A percentile compares a stretch with the other conserved stretches of the same genome.
phyloP scores from a whole-genome alignment of 805 yeast species.

The Nakazawaea ishiwadae region DNA sequence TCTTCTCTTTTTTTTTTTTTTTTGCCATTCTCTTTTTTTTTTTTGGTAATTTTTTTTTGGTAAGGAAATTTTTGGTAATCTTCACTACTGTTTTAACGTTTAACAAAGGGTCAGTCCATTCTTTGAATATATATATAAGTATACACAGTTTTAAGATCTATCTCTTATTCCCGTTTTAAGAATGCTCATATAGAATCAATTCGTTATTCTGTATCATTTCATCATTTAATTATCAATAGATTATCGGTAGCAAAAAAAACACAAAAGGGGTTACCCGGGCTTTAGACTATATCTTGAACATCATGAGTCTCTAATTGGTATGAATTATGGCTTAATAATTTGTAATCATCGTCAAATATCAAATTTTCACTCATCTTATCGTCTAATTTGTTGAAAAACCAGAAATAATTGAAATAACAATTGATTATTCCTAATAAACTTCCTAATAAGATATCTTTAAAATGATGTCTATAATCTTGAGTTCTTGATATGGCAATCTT shows the following conservation, averaged over 20 bases:
- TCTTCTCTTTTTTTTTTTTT: neutral
- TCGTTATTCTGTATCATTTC: too few relatives aligned
- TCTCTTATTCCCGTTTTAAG: too few relatives aligned
- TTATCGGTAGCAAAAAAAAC: neutral
- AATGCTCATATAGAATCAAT: too few relatives aligned
- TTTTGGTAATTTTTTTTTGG: too few relatives aligned
- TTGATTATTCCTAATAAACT: slow-evolving; percentile 52
- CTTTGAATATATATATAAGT: too few relatives aligned
- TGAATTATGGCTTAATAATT: neutral
- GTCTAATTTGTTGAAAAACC: slow-evolving; percentile 15
- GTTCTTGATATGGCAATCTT: slow-evolving; percentile 78
- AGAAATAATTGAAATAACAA: slow-evolving; percentile 32
- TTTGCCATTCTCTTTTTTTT: too few relatives aligned
- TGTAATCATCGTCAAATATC: slow-evolving; percentile 5
- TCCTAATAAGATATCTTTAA: slow-evolving; percentile 74
- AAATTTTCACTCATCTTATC: slow-evolving; percentile 1
- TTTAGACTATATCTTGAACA: neutral
- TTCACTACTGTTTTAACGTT: too few relatives aligned
- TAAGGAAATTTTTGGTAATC: too few relatives aligned
- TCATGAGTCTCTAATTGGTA: slow-evolving; percentile 1
- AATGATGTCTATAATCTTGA: slow-evolving; percentile 89
- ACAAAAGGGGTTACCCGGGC: neutral
- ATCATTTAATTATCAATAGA: too few relatives aligned
- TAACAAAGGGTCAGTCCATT: too few relatives aligned
- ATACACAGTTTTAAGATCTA: too few relatives aligned